phyloP scores from a whole-genome alignment of 768 basidiomycete species.

The Cyathus striatus region DNA sequence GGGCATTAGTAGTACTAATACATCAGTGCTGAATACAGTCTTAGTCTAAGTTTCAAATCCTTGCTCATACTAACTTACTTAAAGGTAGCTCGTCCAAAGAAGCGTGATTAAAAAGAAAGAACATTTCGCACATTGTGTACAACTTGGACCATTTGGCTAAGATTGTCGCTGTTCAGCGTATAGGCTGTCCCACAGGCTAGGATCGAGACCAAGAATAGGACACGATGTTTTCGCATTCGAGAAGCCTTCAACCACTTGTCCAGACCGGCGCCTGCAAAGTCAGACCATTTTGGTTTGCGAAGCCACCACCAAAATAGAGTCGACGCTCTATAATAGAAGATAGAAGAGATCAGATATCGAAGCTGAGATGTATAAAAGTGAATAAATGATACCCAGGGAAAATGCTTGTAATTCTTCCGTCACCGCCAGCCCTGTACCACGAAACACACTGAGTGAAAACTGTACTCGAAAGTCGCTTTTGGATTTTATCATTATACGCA shows the following conservation, averaged over 20 bases:
- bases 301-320: constrained; percentile 29
- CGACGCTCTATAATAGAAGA: constrained; percentile 24
- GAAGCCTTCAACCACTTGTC: background rate
- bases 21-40: too few species aligned
- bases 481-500: constrained; percentile 33
- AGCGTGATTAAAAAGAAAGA: too few species aligned
- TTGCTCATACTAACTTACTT: too few species aligned
- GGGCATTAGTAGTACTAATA: too few species aligned
- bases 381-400: background rate
- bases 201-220: too few species aligned
- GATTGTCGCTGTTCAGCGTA: too few species aligned
- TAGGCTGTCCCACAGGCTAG: too few species aligned
- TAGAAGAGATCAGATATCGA: constrained; percentile 2
- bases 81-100: too few species aligned
- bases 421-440: background rate
- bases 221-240: background rate
- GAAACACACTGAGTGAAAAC: constrained; percentile 17
- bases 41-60: too few species aligned
- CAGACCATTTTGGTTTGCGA: constrained; percentile 21
- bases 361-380: background rate
- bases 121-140: too few species aligned
- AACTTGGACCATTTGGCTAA: too few species aligned
- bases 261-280: constrained; percentile 16
- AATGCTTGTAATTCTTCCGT: background rate
- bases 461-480: constrained; percentile 22